Base-by-base conservation (phyloP, 352 stramenopile species). In the Thalassiosira sp. region DNA sequence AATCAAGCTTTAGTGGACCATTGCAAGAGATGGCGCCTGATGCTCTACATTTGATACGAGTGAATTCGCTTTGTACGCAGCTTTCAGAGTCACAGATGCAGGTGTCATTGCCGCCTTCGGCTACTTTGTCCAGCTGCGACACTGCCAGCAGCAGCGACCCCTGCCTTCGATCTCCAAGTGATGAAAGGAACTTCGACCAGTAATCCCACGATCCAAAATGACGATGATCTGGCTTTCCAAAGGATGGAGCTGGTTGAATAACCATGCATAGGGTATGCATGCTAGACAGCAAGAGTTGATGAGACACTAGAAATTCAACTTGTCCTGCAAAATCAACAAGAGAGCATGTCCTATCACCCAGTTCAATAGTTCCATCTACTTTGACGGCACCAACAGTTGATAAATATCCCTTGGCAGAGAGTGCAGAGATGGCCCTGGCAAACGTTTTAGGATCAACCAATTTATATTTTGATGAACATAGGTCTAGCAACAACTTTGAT, bases 211-310 rank as follows among this genome's bases (percentile, higher is more conserved):
- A 76, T 24, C 67, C 67, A 22, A 16, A 69, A 46, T 76, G 67
- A 20, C 49, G 18, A 67, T 69, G 28, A 15, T 64, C 33, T 18
- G 46, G 24, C 15, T 37, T 35, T 37, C 59, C 67, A 57, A 76
- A 76, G 15, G 57, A 70, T 10, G 67, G 57, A 16, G 46, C 45
- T 22, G 67, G 67, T 27, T 76, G 67, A 51, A 76, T 76, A 54
- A 76, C 70, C 49, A 76, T 67, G 27, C 67, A 76, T 22, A 76
- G 45, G 20, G 67, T 70, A 27, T 76, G 58, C 33, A 70, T 67
- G 15, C 31, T 58, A 8, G 67, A 76, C 20, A 76, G 35, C 25
- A 76, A 15, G 0, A 76, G 49, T 46, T 76, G 67, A 69, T 76
- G 67, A 13, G 31, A 58, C 27, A 76, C 57, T 18, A 76, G 27